Base-by-base conservation (phyloP, 2,329 filamentous ascomycete genomes). In the Dothistroma septosporum region DNA sequence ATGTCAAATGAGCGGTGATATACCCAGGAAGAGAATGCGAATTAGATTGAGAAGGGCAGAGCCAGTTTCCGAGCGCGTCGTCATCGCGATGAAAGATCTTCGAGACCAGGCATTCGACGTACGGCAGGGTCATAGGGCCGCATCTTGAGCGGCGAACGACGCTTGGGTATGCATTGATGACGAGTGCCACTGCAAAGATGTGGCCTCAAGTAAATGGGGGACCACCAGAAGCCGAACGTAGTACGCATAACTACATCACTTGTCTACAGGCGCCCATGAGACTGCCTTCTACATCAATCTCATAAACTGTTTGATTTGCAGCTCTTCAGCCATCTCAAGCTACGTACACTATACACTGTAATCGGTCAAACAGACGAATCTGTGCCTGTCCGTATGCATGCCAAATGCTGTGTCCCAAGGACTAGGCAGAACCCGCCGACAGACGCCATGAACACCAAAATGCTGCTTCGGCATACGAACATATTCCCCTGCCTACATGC, bases 1-100 rank as follows among this genome's bases (percentile, higher is more conserved):
- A 85, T 47, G 83, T 85, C 58, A 72, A 76, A 65, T 44, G 73
- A 75, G 63, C 72, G 73, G 24, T 47, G 69, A 70, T 61, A 72
- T 74, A 44, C 10, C 41, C 41, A n/a, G 11, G 41, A n/a, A 19
- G 41, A 44, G n/a, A n/a, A 6, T 44, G n/a, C 41, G n/a, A 14
- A n/a, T n/a, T 44, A 44, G 41, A 44, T n/a, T 19, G 41, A 44
- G 14, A n/a, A 19, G 5, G 8, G 41, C 41, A 44, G 41, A 16
- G n/a, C 16, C 12, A 44, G 41, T 44, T 16, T 44, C 14, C 41
- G 41, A 19, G 41, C 14, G 41, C 41, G n/a, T 16, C 41, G 19
- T 8, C n/a, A n/a, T n/a, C 14, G 41, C 41, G n/a, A n/a, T n/a
- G 41, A 19, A 44, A 19, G 14, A 19, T 44, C 14, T 19, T 44